Conservation (phyloP, 495 filamentous ascomycete species). For the Hypoxylon crocopeplum region DNA sequence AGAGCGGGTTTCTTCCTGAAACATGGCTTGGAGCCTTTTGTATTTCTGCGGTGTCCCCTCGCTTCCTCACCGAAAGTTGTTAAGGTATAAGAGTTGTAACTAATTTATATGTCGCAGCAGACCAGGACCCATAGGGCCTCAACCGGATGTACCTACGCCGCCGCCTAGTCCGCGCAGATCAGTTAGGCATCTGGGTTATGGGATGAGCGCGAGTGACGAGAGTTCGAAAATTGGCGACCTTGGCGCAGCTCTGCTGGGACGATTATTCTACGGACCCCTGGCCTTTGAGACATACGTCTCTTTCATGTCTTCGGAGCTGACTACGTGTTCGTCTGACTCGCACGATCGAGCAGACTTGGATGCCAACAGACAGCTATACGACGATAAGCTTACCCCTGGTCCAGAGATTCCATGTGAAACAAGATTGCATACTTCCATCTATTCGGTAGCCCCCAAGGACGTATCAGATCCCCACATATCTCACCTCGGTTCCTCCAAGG, state of each 20-base stretch:
- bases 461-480: constrained; percentile 22
- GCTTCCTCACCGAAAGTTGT: constrained; percentile 1
- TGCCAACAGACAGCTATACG: constrained; percentile 2
- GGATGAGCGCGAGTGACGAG: background rate
- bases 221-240: background rate
- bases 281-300: background rate
- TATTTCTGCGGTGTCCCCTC: background rate
- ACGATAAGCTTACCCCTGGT: constrained; percentile 32
- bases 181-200: background rate
- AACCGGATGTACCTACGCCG: constrained; percentile 41
- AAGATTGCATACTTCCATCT: constrained; percentile 8
- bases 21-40: constrained; percentile 15
- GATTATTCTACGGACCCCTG: constrained; percentile 3
- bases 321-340: background rate
- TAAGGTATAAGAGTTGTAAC: background rate
- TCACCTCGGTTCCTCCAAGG: constrained; percentile 20
- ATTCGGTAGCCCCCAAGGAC: constrained; percentile 9
- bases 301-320: constrained; percentile 1
- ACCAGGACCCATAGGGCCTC: constrained; percentile 36
- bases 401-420: constrained; percentile 17
- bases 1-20: constrained; percentile 1
- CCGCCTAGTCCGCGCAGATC: constrained; percentile 39
- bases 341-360: background rate
- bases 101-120: constrained; percentile 10
- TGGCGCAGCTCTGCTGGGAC: background rate